Evolutionary conservation across 306 rosid genomes (phyloP).

Genomic region (Echinosophora koreensis): DNA sequence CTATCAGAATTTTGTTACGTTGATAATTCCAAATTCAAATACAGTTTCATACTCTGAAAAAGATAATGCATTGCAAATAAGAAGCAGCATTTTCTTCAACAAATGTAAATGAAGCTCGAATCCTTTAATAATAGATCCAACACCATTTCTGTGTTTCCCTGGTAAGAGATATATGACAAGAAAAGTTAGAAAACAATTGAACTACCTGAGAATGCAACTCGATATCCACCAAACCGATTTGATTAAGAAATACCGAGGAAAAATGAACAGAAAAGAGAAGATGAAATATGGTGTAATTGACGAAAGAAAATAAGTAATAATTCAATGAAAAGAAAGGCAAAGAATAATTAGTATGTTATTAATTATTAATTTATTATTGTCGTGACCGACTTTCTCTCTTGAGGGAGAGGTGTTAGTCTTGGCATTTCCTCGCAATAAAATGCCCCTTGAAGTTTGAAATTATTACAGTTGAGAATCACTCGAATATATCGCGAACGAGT

Average conservation of each 20-base stretch:
- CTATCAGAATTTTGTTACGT: neutral
- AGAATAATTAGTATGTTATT: neutral
- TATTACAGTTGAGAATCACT: slow-evolving; percentile 39
- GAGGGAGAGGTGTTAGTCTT: slow-evolving; percentile 44
- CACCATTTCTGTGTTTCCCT: neutral
- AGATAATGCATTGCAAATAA: neutral
- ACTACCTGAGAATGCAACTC: slow-evolving; percentile 49
- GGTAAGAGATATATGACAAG: neutral
- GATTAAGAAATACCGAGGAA: slow-evolving; percentile 31
- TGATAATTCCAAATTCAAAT: slow-evolving; percentile 24
- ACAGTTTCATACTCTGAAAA: neutral
- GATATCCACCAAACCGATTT: slow-evolving; percentile 30
- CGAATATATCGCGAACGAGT: neutral
- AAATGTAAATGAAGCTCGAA: slow-evolving; percentile 30
- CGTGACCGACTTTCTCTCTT: slow-evolving; percentile 36
- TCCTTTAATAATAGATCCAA: slow-evolving; percentile 36
- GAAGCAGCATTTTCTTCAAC: neutral
- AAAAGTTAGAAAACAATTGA: neutral
- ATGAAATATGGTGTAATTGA: neutral
- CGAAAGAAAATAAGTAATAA: neutral
- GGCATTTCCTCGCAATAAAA: slow-evolving; percentile 48
- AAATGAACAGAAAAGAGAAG: neutral
- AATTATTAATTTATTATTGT: neutral
- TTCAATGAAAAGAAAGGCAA: neutral
- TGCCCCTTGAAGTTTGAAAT: slow-evolving; percentile 43